Base-by-base conservation (phyloP, 2,329 filamentous ascomycete genomes). In the Cladophialophora exuberans region DNA sequence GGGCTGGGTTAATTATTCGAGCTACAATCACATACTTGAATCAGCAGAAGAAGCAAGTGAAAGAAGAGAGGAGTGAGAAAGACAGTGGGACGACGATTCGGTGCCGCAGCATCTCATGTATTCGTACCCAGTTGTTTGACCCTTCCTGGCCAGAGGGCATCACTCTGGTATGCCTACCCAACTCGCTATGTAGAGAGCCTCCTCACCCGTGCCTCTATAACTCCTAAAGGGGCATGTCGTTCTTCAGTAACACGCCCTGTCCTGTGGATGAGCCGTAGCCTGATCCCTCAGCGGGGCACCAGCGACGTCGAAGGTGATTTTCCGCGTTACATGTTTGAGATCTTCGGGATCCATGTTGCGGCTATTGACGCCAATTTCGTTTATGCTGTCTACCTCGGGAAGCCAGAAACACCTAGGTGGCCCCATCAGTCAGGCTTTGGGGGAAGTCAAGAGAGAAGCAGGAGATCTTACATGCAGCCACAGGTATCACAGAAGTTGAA, bases 401-500 rank as follows among this genome's bases (percentile, higher is more conserved):
- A 15, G 49, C 52, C 52, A 54, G 23, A 42, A 54, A 36, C 52
- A 54, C 22, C 52, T 54, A 36, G 26, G 10, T 25, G 26, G 15
- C 42, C n/a, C n/a, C n/a, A n/a, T n/a, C 43, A 46, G 43, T 46
- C 26, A 46, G 43, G 43, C 17, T 46, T 46, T 15, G 43, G 28
- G 22, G 15, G 33, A 36, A n/a, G 20, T 33, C 23, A 35, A 33
- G 17, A 4, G 18, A 20, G 15, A 30, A 31, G 23, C 20, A 46
- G 25, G n/a, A n/a, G n/a, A n/a, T 46, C 53, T 57, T 57, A 57
- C 56, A 59, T 26, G 53, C 56, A 59, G 4, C 56, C 56, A 45
- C 56, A 59, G 17, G 47, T 57, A 25, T 48, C 43, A 28, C 56
- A 59, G n/a, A 59, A 59, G 39, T 59, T 53, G 53, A 59, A 59